Conservation (phyloP, 2,329 filamentous ascomycete genomes). For the Pyrenochaeta sp. region DNA sequence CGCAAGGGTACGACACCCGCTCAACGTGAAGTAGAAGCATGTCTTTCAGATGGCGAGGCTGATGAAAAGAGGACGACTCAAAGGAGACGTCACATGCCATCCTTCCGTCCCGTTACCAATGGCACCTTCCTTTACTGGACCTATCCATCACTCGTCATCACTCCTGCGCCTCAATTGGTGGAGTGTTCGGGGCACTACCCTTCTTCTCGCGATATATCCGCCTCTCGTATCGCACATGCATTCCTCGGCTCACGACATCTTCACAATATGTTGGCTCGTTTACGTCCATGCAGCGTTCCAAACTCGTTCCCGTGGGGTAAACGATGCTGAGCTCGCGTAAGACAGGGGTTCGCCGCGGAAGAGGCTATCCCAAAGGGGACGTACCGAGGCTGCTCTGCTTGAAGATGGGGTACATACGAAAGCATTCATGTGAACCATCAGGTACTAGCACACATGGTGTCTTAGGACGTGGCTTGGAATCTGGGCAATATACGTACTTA, state of each 20-base stretch:
- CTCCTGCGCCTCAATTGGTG: not conserved
- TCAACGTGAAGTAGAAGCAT: not conserved
- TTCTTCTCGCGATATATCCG: not conserved
- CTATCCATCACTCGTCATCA: not conserved
- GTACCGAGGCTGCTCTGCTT: slow-evolving; percentile 28
- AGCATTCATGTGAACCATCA: slow-evolving; percentile 21
- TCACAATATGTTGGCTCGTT: not conserved
- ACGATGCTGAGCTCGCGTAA: not conserved
- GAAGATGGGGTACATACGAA: slow-evolving; percentile 22
- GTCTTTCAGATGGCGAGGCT: not conserved
- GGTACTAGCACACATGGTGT: slow-evolving; percentile 17
- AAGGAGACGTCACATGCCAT: slow-evolving; percentile 9
- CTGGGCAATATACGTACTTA: slow-evolving; percentile 23
- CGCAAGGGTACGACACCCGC: not conserved
- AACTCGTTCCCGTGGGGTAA: not conserved
- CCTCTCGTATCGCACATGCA: slow-evolving; percentile 5
- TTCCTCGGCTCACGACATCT: slow-evolving; percentile 10
- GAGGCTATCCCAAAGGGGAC: slow-evolving; percentile 20
- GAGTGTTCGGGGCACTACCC: not conserved
- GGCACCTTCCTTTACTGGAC: slow-evolving; percentile 9
- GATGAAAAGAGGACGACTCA: not conserved
- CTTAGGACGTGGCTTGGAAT: slow-evolving; percentile 10
- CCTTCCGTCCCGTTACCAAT: slow-evolving; percentile 1
- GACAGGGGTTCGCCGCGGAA: slow-evolving; percentile 24
- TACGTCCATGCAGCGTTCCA: not conserved